Percentiles rank a stretch among this genome's conserved stretches.
Conservation (phyloP, 768 basidiomycete species). For the Pseudohyphozyma bogoriensis region DNA sequence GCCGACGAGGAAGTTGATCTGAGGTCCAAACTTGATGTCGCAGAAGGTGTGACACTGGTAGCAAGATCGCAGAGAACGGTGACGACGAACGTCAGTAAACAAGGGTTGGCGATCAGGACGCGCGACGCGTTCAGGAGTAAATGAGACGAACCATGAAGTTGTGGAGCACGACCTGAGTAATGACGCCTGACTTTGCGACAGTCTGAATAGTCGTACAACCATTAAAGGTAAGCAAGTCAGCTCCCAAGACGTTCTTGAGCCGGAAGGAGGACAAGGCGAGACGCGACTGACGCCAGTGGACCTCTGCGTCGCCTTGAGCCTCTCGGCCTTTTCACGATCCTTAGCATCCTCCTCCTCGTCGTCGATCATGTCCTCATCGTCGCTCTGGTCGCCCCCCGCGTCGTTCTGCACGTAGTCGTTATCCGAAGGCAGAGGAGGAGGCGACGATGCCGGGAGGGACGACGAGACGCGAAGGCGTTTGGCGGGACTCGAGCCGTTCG, state of each 20-base stretch:
- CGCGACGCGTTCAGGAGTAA: not conserved
- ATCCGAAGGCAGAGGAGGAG: not conserved
- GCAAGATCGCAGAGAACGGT: too few relatives aligned
- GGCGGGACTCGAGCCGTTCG: not conserved
- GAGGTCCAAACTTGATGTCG: slow-evolving; percentile 74
- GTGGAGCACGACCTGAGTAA: slow-evolving; percentile 57
- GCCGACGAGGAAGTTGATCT: slow-evolving; percentile 97
- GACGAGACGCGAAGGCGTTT: not conserved
- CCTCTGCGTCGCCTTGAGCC: not conserved
- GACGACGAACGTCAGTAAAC: too few relatives aligned
- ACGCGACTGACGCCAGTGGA: not conserved
- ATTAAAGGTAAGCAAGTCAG: too few relatives aligned
- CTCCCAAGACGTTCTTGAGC: not conserved
- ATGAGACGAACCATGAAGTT: slow-evolving; percentile 22
- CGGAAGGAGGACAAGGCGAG: not conserved
- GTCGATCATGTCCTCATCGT: slow-evolving; percentile 27
- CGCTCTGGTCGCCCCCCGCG: slow-evolving; percentile 6
- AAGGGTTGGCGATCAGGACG: too few relatives aligned
- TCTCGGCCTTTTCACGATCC: slow-evolving; percentile 36
- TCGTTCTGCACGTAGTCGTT: not conserved
- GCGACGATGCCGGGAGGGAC: not conserved
- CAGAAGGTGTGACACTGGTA: slow-evolving; percentile 36
- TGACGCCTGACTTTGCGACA: slow-evolving; percentile 76
- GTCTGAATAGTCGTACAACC: slow-evolving; percentile 42
- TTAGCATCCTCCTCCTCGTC: slow-evolving; percentile 34